These are phyloP conservation scores for Plantago elongata DNA, from an alignment of 257 asterid genomes.

Conservation along the genomic window DNA sequence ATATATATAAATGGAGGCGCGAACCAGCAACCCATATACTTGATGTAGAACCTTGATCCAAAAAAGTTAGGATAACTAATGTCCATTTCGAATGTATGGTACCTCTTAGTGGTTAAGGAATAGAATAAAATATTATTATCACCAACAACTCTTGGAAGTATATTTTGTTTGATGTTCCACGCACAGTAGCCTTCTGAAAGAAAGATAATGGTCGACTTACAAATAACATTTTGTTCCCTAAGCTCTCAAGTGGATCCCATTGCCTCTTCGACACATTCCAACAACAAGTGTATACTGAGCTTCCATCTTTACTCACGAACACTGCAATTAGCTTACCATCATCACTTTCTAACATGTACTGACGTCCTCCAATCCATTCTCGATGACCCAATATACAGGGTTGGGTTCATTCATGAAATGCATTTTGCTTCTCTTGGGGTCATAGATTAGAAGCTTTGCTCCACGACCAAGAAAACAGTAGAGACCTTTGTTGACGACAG, in stretches of 20 bases:
- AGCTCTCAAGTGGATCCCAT: conserved; percentile 3
- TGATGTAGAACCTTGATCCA: not conserved
- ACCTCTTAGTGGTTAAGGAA: conserved; percentile 4
- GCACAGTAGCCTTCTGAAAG: not conserved
- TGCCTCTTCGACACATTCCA: not conserved
- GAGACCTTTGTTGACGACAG: not conserved
- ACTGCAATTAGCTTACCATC: conserved; percentile 1
- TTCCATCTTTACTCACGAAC: not conserved
- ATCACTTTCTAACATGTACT: conserved; percentile 6
- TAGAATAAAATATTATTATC: not conserved
- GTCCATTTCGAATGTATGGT: conserved; percentile 5
- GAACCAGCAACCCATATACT: not conserved
- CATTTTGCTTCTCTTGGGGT: not conserved
- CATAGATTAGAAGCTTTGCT: not conserved
- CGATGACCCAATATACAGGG: not conserved
- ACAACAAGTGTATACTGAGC: not conserved
- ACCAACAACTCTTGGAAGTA: not conserved
- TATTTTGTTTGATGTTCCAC: not conserved
- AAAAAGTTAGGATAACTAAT: not conserved
- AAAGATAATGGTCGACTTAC: not conserved
- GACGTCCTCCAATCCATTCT: not conserved
- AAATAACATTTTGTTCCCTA: conserved; percentile 10
- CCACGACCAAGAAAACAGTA: not conserved
- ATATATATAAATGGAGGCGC: too few relatives aligned
- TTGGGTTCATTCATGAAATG: not conserved